Evolutionary conservation across 768 basidiomycete species (phyloP).

Genomic region (Melanogaster broomeanus): DNA sequence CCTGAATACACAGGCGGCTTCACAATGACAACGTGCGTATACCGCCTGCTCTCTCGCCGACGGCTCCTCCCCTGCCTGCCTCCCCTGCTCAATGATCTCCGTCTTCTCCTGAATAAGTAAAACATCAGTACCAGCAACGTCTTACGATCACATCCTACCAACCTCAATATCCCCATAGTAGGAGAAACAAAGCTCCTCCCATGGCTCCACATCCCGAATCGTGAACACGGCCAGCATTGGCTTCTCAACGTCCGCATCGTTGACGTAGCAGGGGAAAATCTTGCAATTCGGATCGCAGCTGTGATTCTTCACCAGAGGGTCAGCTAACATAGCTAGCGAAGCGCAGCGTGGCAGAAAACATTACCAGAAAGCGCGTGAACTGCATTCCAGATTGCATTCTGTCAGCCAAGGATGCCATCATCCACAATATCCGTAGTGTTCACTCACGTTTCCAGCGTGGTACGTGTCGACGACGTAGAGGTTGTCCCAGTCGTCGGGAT

Average conservation of each 20-base stretch:
- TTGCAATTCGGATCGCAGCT: slow-evolving; percentile 86
- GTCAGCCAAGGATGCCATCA: neutral
- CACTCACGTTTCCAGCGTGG: slow-evolving; percentile 80
- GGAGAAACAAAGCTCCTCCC: slow-evolving; percentile 77
- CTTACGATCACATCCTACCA: slow-evolving; percentile 8
- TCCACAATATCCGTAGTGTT: neutral
- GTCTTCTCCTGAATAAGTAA: slow-evolving; percentile 21
- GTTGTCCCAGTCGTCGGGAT: slow-evolving; percentile 26
- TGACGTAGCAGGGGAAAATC: slow-evolving; percentile 74
- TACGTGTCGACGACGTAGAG: slow-evolving; percentile 80
- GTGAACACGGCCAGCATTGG: slow-evolving; percentile 73
- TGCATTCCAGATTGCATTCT: slow-evolving; percentile 29
- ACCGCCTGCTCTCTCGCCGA: slow-evolving; percentile 40
- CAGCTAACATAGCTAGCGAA: neutral
- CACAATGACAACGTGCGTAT: slow-evolving; percentile 52
- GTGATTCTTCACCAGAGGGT: slow-evolving; percentile 65
- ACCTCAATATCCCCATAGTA: slow-evolving; percentile 62
- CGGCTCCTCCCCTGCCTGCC: neutral
- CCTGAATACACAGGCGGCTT: too few relatives aligned
- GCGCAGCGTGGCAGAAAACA: neutral
- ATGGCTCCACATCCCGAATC: slow-evolving; percentile 55
- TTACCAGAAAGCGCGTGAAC: slow-evolving; percentile 90
- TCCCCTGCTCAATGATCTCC: slow-evolving; percentile 13
- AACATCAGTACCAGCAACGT: neutral
- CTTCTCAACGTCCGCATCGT: slow-evolving; percentile 71